Evolutionary conservation across 2,329 filamentous ascomycete species (phyloP).

Genomic region (Penicillium sp.): DNA sequence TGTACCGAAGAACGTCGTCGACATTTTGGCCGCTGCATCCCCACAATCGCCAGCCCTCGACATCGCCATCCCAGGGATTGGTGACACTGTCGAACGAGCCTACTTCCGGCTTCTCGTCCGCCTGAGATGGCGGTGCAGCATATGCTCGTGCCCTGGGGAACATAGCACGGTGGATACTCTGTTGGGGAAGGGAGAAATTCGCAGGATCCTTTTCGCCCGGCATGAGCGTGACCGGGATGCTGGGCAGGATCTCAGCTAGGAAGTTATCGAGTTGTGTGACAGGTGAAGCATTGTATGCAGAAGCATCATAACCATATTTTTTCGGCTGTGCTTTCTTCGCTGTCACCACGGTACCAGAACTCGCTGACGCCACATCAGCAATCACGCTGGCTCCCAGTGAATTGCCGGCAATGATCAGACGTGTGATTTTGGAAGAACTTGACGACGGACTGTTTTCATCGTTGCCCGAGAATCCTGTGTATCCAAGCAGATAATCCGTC

Average conservation of each 20-base stretch:
- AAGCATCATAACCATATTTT: conserved; percentile 93
- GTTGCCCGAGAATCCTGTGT: conserved; percentile 53
- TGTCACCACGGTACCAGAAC: conserved; percentile 29
- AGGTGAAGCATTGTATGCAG: conserved; percentile 79
- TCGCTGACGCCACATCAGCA: conserved; percentile 36
- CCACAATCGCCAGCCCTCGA: conserved; percentile 84
- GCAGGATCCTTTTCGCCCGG: conserved; percentile 82
- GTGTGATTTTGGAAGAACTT: conserved; percentile 59
- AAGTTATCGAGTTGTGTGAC: conserved; percentile 81
- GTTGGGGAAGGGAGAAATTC: conserved; percentile 84
- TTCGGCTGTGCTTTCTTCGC: conserved; percentile 56
- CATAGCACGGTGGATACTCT: conserved; percentile 88
- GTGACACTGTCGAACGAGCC: conserved; percentile 86
- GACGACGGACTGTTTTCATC: conserved; percentile 50
- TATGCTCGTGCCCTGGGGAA: conserved; percentile 74
- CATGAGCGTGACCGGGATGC: conserved; percentile 81
- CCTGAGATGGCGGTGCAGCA: conserved; percentile 39
- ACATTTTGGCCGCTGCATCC: conserved; percentile 90
- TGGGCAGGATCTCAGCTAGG: conserved; percentile 73
- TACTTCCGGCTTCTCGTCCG: conserved; percentile 42
- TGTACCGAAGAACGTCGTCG: conserved; percentile 89
- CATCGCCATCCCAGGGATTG: conserved; percentile 86
- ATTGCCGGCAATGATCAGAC: conserved; percentile 88
- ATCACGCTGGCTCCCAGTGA: conserved; percentile 58
- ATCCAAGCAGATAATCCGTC: conserved; percentile 82